Evolutionary conservation across 2,329 filamentous ascomycete genomes (phyloP), one percentile per base, ranked within the genome.

Genomic region (Chaetomiaceae sp.): DNA sequence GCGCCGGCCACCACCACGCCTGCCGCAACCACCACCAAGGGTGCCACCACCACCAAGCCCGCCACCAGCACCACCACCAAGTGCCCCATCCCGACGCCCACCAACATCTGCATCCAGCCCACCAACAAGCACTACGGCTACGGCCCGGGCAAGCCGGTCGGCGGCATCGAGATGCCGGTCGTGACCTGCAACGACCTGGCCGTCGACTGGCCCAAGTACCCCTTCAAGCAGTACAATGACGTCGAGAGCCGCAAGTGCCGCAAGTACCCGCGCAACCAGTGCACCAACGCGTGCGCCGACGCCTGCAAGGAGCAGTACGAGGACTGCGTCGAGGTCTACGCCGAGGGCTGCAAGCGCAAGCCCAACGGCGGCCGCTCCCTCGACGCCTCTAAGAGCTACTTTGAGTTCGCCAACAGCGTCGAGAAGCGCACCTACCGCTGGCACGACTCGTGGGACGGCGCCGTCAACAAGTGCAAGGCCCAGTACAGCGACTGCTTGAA

Each of bases 91-190:
- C 75, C 78, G 2, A 66, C 73, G 30, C 73, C 76, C 1, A 78
- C 75, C 51, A 75, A 75, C 59, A 73, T 81, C 61, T 81, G 78
- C 73, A 68, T 65, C 32, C 76, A 81, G 66, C 74, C 78, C n/a
- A 66, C 69, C 48, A 76, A 70, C 68, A 78, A 80, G 60, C 76
- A 78, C 64, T 80, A 77, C 60, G 83, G 82, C 48, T 92, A 90
- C 64, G 82, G 80, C 1, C 83, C 85, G 1, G 80, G 85, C 32
- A 83, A 72, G 46, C 73, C 76, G 2, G 75, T 80, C 14, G 79
- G 76, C 44, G 73, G 69, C 54, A 79, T 82, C 48, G 66, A 69
- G 20, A 67, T 81, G 48, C 79, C 78, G 41, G 66, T 78, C 51
- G 71, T 81, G 29, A 75, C 73, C 21, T 82, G 79, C 71, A 82